phyloP scores from a whole-genome alignment of 257 asterid species.

The Gentiana macrophylla region DNA sequence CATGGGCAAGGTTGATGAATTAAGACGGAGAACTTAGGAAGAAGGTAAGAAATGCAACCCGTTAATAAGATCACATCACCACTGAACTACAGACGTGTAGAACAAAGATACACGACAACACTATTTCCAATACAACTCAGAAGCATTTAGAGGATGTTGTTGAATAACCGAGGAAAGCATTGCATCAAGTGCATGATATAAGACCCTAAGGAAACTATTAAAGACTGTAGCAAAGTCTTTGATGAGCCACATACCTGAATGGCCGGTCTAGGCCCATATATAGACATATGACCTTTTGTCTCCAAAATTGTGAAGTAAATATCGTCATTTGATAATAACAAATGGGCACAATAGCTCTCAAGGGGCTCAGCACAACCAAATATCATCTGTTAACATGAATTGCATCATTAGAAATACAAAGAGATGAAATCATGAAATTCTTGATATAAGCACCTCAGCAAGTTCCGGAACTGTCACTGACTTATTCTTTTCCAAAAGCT shows the following conservation, averaged over 20 bases:
- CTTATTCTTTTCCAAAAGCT: conserved; percentile 78
- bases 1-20: too few relatives aligned
- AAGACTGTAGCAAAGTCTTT: background rate
- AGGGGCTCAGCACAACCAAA: conserved; percentile 94
- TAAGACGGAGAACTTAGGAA: too few relatives aligned
- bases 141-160: too few relatives aligned
- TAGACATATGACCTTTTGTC: conserved; percentile 52
- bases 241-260: conserved; percentile 41
- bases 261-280: conserved; percentile 82
- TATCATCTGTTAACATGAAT: conserved; percentile 69
- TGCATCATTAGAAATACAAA: conserved; percentile 30
- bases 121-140: too few relatives aligned
- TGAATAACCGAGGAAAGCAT: too few relatives aligned
- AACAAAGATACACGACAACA: too few relatives aligned
- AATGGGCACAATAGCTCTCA: conserved; percentile 84
- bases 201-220: background rate
- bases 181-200: background rate
- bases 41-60: too few relatives aligned
- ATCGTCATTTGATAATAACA: conserved; percentile 73
- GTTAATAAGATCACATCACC: too few relatives aligned
- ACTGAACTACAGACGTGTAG: too few relatives aligned
- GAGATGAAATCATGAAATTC: conserved; percentile 8
- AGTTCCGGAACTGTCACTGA: conserved; percentile 67
- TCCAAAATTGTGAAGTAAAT: conserved; percentile 59
- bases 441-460: conserved; percentile 63